Base-by-base conservation (phyloP, 805 yeast species). In the Candida odintsovae region DNA sequence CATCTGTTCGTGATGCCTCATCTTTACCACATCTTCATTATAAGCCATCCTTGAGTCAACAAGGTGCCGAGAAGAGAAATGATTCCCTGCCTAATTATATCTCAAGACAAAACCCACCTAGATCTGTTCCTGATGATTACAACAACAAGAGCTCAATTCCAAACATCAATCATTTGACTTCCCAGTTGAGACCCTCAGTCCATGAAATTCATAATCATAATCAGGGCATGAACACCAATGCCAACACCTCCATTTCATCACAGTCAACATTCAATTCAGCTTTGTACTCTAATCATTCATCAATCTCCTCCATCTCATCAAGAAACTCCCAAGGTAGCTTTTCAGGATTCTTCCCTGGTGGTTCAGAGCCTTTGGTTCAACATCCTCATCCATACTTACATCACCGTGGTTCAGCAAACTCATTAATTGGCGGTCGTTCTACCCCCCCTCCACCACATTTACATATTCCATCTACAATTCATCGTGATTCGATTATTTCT, bases 171-270 rank as follows among this genome's bases (percentile, higher is more conserved):
- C 55, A 49, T 35, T 26, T 57, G 4, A 50, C 53, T 4, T 41
- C 53, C 7, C 58, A 60, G 22, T 38, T 60, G 9, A 49, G 64
- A 38, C 63, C 62, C 2, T 56, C 61, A 1, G 47, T 59, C 16
- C 19, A 53, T 22, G 63, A 60, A 42, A 43, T 52, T 10, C 46
- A 46, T 35, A 35, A 26, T 29, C 35, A 33, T 13, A 33, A 36
- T 2, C 15, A 25, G 16, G 40, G 43, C 8, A 19, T 31, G 21
- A 25, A 18, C n/a, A 45, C 44, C 23, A 33, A 33, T 33, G 20
- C 40, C 29, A 35, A 45, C 44, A 51, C 47, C 19, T 49, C 52
- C 6, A 43, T 52, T 8, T 55, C 59, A 6, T 41, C 59, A 7
- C 49, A 49, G n/a, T 59, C 62, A 15, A 54, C 61, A 1, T 45